Conservation (phyloP, 352 stramenopile genomes). For the Pythium sp. region DNA sequence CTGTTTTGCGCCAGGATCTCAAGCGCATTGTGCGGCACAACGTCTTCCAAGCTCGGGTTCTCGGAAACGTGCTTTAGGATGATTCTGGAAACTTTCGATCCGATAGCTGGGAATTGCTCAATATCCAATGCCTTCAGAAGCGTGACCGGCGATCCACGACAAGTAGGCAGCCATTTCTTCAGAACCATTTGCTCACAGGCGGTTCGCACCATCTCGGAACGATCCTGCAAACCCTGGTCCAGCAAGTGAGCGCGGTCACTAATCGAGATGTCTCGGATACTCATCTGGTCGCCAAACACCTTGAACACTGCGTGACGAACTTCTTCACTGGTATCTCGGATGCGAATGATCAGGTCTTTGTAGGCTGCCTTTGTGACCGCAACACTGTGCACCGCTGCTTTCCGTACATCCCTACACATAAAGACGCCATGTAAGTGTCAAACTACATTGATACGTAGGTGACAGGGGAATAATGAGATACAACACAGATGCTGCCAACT, state of each 20-base stretch:
- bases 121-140: conserved; percentile 64
- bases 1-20: conserved; percentile 40
- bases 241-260: conserved; percentile 68
- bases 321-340: conserved; percentile 69
- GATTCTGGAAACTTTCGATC: conserved; percentile 45
- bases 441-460: neutral
- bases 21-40: conserved; percentile 40
- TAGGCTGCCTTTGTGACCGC: conserved; percentile 39
- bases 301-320: conserved; percentile 60
- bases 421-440: neutral
- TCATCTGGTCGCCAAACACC: conserved; percentile 41
- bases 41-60: conserved; percentile 30
- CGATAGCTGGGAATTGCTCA: conserved; percentile 53
- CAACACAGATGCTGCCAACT: conserved; percentile 12
- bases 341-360: conserved; percentile 62
- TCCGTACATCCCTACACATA: conserved; percentile 54
- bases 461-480: neutral
- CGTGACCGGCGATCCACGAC: conserved; percentile 44
- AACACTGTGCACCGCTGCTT: conserved; percentile 58
- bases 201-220: conserved; percentile 37
- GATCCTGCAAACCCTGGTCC: conserved; percentile 75
- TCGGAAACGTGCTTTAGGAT: conserved; percentile 46
- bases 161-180: conserved; percentile 58
- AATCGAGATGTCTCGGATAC: conserved; percentile 56
- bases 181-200: conserved; percentile 77